Conservation (phyloP, 2,329 filamentous ascomycete species). For the Cordyceps militaris region DNA sequence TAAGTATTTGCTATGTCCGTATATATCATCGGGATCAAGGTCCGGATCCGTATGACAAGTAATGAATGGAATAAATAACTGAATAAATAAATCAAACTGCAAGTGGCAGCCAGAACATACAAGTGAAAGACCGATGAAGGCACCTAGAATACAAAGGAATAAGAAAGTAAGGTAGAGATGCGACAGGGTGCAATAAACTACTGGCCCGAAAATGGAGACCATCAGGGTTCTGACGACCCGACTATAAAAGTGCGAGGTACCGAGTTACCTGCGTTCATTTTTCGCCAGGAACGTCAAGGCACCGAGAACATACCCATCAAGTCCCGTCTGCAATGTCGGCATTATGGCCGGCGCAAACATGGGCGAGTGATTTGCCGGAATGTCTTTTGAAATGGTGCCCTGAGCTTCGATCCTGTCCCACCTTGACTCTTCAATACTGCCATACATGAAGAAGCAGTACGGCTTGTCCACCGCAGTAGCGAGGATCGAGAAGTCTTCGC, state of each 20-base stretch:
- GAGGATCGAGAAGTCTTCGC: constrained; percentile 46
- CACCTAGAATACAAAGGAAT: neutral
- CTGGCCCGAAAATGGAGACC: neutral
- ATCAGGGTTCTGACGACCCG: neutral
- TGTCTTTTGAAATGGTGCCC: constrained; percentile 15
- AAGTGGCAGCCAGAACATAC: too few relatives aligned
- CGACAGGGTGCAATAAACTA: neutral
- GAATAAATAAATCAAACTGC: too few relatives aligned
- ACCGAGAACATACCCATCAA: constrained; percentile 17
- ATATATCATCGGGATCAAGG: neutral
- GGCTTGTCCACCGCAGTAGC: constrained; percentile 17
- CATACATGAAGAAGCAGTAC: constrained; percentile 18
- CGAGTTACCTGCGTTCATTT: neutral
- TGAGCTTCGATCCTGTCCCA: constrained; percentile 17
- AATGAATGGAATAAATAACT: neutral
- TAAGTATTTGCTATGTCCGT: neutral
- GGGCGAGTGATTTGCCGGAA: constrained; percentile 21
- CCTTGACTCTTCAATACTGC: constrained; percentile 12
- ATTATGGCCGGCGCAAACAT: constrained; percentile 21
- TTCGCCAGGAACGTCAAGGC: constrained; percentile 15
- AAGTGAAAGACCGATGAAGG: too few relatives aligned
- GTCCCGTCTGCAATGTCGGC: constrained; percentile 20
- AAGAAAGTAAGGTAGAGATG: neutral
- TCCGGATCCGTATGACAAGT: too few relatives aligned
- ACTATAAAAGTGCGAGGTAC: neutral